Evolutionary conservation across 495 filamentous ascomycete species (phyloP), one percentile per base, ranked within the genome.

Genomic region (Penicillium malachiteum): DNA sequence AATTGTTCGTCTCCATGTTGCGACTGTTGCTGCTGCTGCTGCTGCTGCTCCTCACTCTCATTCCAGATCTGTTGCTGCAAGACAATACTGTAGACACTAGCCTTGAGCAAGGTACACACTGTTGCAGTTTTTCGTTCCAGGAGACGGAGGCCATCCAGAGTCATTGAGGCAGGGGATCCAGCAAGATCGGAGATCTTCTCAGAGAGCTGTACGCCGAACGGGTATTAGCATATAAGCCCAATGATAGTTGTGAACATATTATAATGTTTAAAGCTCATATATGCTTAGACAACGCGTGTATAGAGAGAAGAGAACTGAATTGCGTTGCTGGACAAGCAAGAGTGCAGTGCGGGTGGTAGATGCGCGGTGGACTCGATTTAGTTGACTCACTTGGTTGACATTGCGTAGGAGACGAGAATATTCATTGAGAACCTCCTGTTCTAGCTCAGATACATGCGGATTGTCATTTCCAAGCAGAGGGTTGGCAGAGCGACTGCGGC

Each of bases 71-170:
- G 88, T 78, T 97, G 91, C 80, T 97, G 91, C 76, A 98, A 70
- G 60, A 98, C 92, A 78, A 98, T 97, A 68, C 88, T 94, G 71
- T 97, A 97, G 47, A 97, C 94, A 72, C 93, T 97, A 33, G 94
- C 93, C 77, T 98, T 97, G 66, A 98, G 79, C 67, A 97, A 67
- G 55, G 94, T 98, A 71, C 93, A 96, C 33, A 97, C 94, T 38
- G 95, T 78, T 43, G 89, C 89, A 21, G 91, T 96, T 80, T 97
- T 96, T 59, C 94, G 81, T 76, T 98, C 94, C 48, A 98, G 79
- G 34, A 89, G 83, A 44, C 94, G 77, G 56, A 98, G 73, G n/a
- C 87, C 85, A 68, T 98, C 93, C 34, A 75, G 59, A 26, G 68
- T 74, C 58, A 78, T 59, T 16, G 69, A 67, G 10, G 64, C 56